Percentiles rank a stretch among this genome's conserved stretches.
These are phyloP conservation scores for Beverwykella pulmonaria DNA, from an alignment of 495 filamentous ascomycete species.

Conservation along the genomic window DNA sequence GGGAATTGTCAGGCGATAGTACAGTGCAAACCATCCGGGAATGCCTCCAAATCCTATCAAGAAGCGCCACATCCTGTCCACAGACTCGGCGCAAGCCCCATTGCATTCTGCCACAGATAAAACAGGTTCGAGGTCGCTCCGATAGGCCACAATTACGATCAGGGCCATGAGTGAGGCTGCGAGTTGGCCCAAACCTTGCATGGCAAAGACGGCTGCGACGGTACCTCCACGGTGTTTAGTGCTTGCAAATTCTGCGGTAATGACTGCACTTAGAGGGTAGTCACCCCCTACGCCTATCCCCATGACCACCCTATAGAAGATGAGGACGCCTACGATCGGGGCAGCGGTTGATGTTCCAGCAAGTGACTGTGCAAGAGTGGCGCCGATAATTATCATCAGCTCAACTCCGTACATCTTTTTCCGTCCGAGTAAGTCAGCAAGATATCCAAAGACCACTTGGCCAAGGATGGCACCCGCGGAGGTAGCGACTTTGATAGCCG, in stretches of 20 bases:
- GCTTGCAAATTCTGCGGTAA: conserved; percentile 82
- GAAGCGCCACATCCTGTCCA: conserved; percentile 83
- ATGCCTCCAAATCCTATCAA: conserved; percentile 78
- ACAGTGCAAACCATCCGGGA: conserved; percentile 74
- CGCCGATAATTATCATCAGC: conserved; percentile 83
- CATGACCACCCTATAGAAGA: conserved; percentile 90
- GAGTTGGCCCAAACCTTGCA: conserved; percentile 80
- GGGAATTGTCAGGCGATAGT: conserved; percentile 86
- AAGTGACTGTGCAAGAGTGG: conserved; percentile 76
- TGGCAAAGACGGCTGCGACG: conserved; percentile 82
- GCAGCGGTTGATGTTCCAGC: conserved; percentile 65
- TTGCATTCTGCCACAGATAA: conserved; percentile 55
- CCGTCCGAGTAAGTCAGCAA: conserved; percentile 77
- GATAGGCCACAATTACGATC: conserved; percentile 72
- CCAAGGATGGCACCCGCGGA: conserved; percentile 84
- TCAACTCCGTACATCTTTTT: conserved; percentile 88
- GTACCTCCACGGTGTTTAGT: conserved; percentile 83
- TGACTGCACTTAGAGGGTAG: conserved; percentile 84
- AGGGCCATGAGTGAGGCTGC: conserved; percentile 70
- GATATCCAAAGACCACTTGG: conserved; percentile 76
- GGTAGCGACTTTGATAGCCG: conserved; percentile 84
- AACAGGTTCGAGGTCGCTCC: conserved; percentile 59
- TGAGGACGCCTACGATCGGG: conserved; percentile 71
- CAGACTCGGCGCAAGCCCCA: conserved; percentile 66
- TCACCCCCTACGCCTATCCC: conserved; percentile 73